A percentile compares a stretch with the other conserved stretches of the same genome.
Evolutionary conservation across 2,329 filamentous ascomycete species (phyloP).

Genomic region (Orbilia blumenaviensis): DNA sequence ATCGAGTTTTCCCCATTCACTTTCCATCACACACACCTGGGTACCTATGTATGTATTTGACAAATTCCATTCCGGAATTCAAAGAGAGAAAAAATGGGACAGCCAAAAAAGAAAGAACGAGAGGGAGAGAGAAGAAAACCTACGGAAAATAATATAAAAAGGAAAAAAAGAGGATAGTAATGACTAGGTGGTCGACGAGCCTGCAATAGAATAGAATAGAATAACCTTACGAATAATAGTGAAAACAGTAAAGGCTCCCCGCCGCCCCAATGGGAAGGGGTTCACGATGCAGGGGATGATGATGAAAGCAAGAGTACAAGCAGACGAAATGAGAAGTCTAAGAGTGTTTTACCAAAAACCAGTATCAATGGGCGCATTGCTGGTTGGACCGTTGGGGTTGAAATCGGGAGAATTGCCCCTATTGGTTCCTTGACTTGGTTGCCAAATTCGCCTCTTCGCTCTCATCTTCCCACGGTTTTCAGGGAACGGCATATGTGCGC

Average conservation of each 20-base stretch:
- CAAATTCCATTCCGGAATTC: slow-evolving; percentile 1
- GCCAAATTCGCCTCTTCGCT: not conserved
- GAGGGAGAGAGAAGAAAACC: not conserved
- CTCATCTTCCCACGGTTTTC: slow-evolving; percentile 5
- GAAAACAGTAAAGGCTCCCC: not conserved
- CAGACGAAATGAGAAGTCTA: not conserved
- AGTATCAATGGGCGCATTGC: not conserved
- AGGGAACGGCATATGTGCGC: not conserved
- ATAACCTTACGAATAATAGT: not conserved
- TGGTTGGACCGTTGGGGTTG: not conserved
- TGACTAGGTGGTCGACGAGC: not conserved
- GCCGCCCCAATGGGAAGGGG: not conserved
- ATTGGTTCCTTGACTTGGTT: not conserved
- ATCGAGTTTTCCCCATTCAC: no score
- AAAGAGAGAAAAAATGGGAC: not conserved
- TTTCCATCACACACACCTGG: slow-evolving; percentile 2
- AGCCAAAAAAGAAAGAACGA: slow-evolving; percentile 4
- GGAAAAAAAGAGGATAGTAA: not conserved
- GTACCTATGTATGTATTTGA: slow-evolving; percentile 29
- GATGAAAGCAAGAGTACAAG: not conserved
- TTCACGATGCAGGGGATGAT: not conserved
- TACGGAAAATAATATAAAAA: not conserved
- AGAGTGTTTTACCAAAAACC: not conserved
- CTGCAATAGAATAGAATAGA: not conserved
- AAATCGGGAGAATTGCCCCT: not conserved